These are phyloP conservation scores for Spizellomyces sp. DNA, from an alignment of 192 early-diverging fungal species.

Conservation along the genomic window DNA sequence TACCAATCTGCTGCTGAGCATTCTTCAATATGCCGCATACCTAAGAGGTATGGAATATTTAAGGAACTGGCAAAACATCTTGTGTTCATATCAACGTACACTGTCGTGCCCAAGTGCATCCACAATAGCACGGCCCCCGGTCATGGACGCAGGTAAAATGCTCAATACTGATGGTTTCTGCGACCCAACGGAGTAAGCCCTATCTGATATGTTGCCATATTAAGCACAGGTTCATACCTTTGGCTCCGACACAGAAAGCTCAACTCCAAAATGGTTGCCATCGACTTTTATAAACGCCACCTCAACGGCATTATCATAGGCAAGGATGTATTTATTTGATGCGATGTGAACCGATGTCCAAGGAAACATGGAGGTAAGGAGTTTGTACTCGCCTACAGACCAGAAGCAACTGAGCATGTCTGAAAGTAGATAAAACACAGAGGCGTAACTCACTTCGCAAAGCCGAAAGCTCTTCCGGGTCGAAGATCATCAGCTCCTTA, in stretches of 20 bases:
- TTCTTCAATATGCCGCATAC: neutral
- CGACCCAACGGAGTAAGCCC: neutral
- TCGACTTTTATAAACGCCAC: constrained; percentile 15
- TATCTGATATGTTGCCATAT: neutral
- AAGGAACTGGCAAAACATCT: neutral
- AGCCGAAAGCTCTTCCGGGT: constrained; percentile 21
- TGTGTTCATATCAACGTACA: neutral
- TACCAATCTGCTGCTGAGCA: neutral
- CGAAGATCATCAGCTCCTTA: constrained; percentile 28
- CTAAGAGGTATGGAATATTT: neutral
- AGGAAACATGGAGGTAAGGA: constrained; percentile 21
- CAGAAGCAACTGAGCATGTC: neutral
- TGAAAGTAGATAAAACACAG: neutral
- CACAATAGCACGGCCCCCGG: neutral
- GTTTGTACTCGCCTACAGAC: constrained; percentile 21
- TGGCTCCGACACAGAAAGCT: constrained; percentile 7
- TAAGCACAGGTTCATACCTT: neutral
- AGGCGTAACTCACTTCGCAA: constrained; percentile 9
- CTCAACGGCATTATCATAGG: constrained; percentile 23
- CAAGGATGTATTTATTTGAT: neutral
- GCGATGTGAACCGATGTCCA: constrained; percentile 6
- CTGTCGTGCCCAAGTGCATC: constrained; percentile 4
- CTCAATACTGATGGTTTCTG: neutral
- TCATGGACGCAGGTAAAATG: neutral
- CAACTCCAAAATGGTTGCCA: neutral